Evolutionary conservation across 1,284 basidiomycete species (phyloP), one percentile per base, ranked within the genome.

Genomic region (Pseudozyma flocculosa): DNA sequence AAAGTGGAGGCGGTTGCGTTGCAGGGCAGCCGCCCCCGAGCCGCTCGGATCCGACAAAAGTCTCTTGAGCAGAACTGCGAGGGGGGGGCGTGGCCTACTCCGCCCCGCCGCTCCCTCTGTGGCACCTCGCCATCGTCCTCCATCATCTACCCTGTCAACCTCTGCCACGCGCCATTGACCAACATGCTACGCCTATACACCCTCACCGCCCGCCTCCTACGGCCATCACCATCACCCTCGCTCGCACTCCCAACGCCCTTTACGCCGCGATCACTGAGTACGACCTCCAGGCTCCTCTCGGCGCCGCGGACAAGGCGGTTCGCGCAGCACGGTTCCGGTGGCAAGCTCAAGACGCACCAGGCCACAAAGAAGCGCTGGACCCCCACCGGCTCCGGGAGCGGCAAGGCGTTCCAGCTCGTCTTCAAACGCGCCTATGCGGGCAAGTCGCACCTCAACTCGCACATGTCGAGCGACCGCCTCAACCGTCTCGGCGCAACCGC

Each of bases 281-380:
- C 36, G 8, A 37, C 17, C 36, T 15, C 36, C 8, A 32, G 54
- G 21, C 48, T 50, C 3, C 37, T 34, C 9, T 34, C 44, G 19
- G 48, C 46, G 5, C 62, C 62, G 34, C 52, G 62, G 21, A 61
- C 48, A 15, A 60, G 56, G 38, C 62, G 54, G 18, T 54, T 65
- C 45, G 50, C 62, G 42, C 62, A 65, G 41, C 62, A 61, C 43
- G 62, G 62, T 24, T 61, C 54, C 44, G 54, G 54, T 18, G 48
- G 48, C 40, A 70, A 70, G 51, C 55, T 55, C 43, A 73, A 73
- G 46, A 51, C 65, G n/a, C 70, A 73, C 39, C 54, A 60, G 11
- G 65, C 61, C 30, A 61, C 70, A 21, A 73, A 73, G 59, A 73
- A 73, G 54, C 56, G 70, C 41, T 70, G 68, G 56, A 44, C 61